Conservation (phyloP, 73 alveolate species). For the Tetrahymena thermophila region DNA sequence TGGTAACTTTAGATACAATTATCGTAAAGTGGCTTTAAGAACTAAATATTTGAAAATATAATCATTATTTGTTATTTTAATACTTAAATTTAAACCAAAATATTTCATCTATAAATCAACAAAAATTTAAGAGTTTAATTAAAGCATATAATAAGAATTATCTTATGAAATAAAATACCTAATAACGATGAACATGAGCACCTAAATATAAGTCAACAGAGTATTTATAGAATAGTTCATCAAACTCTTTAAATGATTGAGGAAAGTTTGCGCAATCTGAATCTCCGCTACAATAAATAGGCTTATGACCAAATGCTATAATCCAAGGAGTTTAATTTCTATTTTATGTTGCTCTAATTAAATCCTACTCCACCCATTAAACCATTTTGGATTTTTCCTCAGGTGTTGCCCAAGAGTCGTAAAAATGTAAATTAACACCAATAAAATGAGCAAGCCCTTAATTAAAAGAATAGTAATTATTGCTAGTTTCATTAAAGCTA, state of each 20-base stretch:
- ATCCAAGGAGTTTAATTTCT: constrained; percentile 34
- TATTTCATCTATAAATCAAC: too few species aligned
- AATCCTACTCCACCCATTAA: neutral
- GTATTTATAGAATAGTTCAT: constrained; percentile 13
- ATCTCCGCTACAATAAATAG: constrained; percentile 33
- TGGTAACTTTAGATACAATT: neutral
- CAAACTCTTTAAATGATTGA: constrained; percentile 4
- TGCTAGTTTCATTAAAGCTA: neutral
- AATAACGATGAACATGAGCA: constrained; percentile 34
- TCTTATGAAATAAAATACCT: neutral
- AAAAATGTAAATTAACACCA: neutral
- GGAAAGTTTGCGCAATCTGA: neutral
- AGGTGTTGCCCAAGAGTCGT: neutral
- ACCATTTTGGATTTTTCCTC: neutral
- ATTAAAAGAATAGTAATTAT: neutral
- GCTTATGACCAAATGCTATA: constrained; percentile 27
- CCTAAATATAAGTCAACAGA: constrained; percentile 23
- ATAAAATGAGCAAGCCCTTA: neutral
- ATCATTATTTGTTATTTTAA: too few species aligned
- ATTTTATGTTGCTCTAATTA: neutral
- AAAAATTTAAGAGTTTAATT: too few species aligned
- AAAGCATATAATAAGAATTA: neutral
- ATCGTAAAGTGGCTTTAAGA: neutral
- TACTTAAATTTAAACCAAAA: too few species aligned
- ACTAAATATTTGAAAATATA: neutral